Base-by-base conservation (phyloP, 2,329 filamentous ascomycete species). In the Raffaelea ambrosiae region DNA sequence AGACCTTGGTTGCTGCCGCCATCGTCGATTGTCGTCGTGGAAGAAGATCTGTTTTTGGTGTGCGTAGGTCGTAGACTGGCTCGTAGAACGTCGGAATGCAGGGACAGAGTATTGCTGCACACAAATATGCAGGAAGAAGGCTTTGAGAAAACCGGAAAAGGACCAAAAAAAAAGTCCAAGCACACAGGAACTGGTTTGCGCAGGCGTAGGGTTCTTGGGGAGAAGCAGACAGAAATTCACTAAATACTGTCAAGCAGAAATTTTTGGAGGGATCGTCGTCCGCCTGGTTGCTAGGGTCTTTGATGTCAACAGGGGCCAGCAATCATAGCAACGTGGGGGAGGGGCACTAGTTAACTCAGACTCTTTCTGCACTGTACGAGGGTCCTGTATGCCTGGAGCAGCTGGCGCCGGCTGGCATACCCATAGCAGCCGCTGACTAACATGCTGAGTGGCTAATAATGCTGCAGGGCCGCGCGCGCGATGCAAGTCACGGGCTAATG, bases 1-100 rank as follows among this genome's bases (percentile, higher is more conserved):
- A 97, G 61, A 88, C 64, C 65, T 86, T 89, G 48, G 66, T 62
- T 23, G 69, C 64, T 59, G 73, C 69, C 77, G 21, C 14, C 14
- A 3, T 31, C 23, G 13, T 9, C 59, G 60, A 63, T 63, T 49
- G 55, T 58, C 55, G 55, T 35, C 36, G 42, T 22, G 21, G 26
- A 29, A 29, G 26, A 29, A 29, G 7, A 29, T n/a, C n/a, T n/a
- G n/a, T n/a, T n/a, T n/a, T n/a, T n/a, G 26, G 26, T 29, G 26
- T 29, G 13, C 26, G 26, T 7, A 13, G 26, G 13, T 7, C 13
- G 13, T 7, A 29, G 26, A 29, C 26, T 29, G n/a, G n/a, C n/a
- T n/a, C n/a, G 26, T 29, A 29, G 26, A 29, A 29, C 7, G 26
- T 29, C 13, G 7, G 26, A 29, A 13, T 29, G 26, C 13, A n/a